phyloP scores from a whole-genome alignment of 495 filamentous ascomycete genomes.

The Pseudoneurospora amorphoporcata region DNA sequence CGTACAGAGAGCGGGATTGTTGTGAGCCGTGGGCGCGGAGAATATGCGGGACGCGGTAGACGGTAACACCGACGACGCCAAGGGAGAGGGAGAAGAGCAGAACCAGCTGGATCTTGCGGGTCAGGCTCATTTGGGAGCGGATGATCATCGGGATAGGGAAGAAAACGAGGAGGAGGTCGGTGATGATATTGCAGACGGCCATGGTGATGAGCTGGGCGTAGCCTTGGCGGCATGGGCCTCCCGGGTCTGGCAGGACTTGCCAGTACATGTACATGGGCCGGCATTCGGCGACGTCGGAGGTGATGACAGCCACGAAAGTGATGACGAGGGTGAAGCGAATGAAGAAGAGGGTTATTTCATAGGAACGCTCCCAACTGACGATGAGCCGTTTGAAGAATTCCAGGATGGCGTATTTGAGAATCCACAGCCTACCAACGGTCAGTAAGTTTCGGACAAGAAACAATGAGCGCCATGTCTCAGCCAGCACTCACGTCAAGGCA shows the following conservation, averaged over 20 bases:
- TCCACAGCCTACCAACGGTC: conserved; percentile 61
- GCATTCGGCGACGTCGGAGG: conserved; percentile 77
- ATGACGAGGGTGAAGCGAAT: conserved; percentile 63
- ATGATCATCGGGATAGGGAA: conserved; percentile 86
- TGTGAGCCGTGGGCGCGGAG: conserved; percentile 53
- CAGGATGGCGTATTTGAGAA: conserved; percentile 78
- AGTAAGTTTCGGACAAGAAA: background rate
- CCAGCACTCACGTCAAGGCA: conserved; percentile 46
- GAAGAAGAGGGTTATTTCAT: conserved; percentile 52
- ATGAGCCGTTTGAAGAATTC: conserved; percentile 83
- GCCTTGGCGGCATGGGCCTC: conserved; percentile 69
- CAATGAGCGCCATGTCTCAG: background rate
- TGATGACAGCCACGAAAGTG: conserved; percentile 70
- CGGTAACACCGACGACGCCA: conserved; percentile 60
- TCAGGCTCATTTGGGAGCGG: conserved; percentile 55
- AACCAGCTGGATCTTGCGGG: conserved; percentile 54
- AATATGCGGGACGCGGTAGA: conserved; percentile 67
- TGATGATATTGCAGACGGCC: conserved; percentile 76
- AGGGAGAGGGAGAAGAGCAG: conserved; percentile 75
- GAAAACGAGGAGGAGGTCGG: conserved; percentile 74
- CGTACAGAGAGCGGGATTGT: conserved; percentile 64
- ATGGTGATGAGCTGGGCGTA: conserved; percentile 81
- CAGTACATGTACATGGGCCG: conserved; percentile 77
- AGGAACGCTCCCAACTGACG: conserved; percentile 57
- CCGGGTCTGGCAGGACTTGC: conserved; percentile 86